Evolutionary conservation across 805 yeast species (phyloP).

Genomic region (Candida gorgasii): DNA sequence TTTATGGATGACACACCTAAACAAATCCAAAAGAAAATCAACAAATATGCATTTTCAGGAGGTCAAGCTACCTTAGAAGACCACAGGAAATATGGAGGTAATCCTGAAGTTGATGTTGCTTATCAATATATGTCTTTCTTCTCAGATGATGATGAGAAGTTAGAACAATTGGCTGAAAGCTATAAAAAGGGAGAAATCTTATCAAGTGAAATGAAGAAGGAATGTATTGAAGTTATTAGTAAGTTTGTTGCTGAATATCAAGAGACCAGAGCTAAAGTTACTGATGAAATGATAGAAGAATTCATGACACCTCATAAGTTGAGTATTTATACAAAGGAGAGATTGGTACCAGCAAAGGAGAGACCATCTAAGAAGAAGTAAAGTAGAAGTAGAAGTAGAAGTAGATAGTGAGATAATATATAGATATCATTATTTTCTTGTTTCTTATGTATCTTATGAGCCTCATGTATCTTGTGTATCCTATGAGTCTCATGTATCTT

Average conservation of each 20-base stretch:
- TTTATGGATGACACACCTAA: constrained; percentile 94
- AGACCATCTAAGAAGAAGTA: constrained; percentile 37
- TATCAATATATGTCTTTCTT: constrained; percentile 91
- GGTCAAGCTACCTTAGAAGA: constrained; percentile 87
- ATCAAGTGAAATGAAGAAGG: constrained; percentile 91
- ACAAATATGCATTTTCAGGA: constrained; percentile 95
- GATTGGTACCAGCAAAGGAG: constrained; percentile 68
- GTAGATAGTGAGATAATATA: too few species aligned
- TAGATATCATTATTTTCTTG: too few species aligned
- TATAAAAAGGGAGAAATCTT: constrained; percentile 81
- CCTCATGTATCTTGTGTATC: too few species aligned
- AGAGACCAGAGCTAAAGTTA: constrained; percentile 66
- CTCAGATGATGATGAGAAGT: constrained; percentile 81
- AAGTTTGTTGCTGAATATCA: constrained; percentile 82
- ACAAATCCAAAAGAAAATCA: constrained; percentile 89
- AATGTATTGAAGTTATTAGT: constrained; percentile 79
- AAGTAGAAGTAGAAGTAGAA: constrained; percentile 15
- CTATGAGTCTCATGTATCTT: too few species aligned
- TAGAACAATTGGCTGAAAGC: constrained; percentile 57
- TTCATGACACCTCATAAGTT: constrained; percentile 88
- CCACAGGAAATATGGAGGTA: constrained; percentile 87
- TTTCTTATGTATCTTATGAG: too few species aligned
- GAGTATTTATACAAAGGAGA: constrained; percentile 69
- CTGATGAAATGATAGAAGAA: constrained; percentile 57
- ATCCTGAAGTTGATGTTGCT: constrained; percentile 94